Conservation (phyloP, 768 basidiomycete species). For the Gloeophyllum trabeum region DNA sequence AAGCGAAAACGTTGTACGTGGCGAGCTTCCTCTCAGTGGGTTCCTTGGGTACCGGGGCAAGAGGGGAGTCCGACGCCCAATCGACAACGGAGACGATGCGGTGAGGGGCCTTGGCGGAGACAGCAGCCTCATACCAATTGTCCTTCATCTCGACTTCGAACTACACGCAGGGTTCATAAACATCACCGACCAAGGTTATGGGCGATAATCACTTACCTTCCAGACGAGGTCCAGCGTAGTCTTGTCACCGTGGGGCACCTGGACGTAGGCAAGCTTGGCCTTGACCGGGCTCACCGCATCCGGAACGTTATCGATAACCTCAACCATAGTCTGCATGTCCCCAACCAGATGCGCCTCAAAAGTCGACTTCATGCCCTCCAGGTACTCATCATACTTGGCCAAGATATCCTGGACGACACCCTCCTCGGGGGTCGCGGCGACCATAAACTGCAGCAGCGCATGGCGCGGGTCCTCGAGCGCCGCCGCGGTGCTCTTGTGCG, state of each 20-base stretch:
- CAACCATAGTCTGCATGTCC: slow-evolving; percentile 24
- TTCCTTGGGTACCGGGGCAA: slow-evolving; percentile 18
- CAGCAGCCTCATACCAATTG: slow-evolving; percentile 92
- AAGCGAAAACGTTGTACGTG: slow-evolving; percentile 61
- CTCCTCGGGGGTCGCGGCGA: slow-evolving; percentile 51
- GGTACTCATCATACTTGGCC: slow-evolving; percentile 35
- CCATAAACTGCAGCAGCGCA: slow-evolving; percentile 72
- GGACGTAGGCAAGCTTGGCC: slow-evolving; percentile 68
- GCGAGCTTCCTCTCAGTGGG: slow-evolving; percentile 18
- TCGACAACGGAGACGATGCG: slow-evolving; percentile 84
- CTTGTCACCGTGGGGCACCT: slow-evolving; percentile 57
- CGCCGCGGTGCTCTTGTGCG: slow-evolving; percentile 9
- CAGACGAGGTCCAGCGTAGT: slow-evolving; percentile 69
- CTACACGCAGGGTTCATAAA: slow-evolving; percentile 19
- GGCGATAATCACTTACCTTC: slow-evolving; percentile 40
- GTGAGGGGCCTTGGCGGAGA: slow-evolving; percentile 65
- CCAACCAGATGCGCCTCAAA: slow-evolving; percentile 35
- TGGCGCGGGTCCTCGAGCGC: slow-evolving; percentile 27
- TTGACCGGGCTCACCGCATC: slow-evolving; percentile 76
- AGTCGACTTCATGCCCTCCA: slow-evolving; percentile 35
- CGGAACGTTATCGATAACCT: slow-evolving; percentile 53
- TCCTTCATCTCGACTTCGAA: slow-evolving; percentile 90
- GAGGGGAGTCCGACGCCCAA: slow-evolving; percentile 79
- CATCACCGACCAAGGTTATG: not conserved
- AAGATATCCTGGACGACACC: slow-evolving; percentile 37